Conservation (phyloP, 1,139 yeast genomes). For the Taphrina confusa region DNA sequence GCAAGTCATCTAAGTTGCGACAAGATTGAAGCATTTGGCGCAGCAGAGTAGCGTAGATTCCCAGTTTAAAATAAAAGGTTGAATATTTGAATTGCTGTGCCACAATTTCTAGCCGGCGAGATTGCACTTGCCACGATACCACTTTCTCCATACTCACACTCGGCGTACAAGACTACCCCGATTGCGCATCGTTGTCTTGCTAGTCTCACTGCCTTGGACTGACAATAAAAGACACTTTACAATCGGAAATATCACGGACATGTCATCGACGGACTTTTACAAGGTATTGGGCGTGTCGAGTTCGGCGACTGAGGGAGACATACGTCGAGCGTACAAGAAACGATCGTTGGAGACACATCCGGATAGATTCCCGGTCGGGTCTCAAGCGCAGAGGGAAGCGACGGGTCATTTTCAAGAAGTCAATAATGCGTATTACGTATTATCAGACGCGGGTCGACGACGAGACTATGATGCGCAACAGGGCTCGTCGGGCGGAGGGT, state of each 20-base stretch:
- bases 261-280: conserved; percentile 46
- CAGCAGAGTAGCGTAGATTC: too few relatives aligned
- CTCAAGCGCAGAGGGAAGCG: conserved; percentile 39
- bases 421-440: conserved; percentile 41
- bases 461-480: conserved; percentile 39
- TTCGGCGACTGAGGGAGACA: conserved; percentile 64
- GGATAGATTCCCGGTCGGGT: conserved; percentile 39
- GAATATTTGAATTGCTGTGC: not conserved
- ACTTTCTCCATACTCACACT: too few relatives aligned
- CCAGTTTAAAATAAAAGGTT: not conserved
- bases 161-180: too few relatives aligned
- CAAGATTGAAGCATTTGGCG: too few relatives aligned
- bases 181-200: too few relatives aligned
- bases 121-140: conserved; percentile 13
- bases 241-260: too few relatives aligned
- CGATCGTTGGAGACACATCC: conserved; percentile 42
- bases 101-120: not conserved
- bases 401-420: conserved; percentile 40
- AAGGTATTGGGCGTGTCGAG: conserved; percentile 62
- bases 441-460: conserved; percentile 39
- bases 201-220: too few relatives aligned
- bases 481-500: conserved; percentile 27
- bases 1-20: too few relatives aligned
- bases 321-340: conserved; percentile 68
- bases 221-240: too few relatives aligned